These are phyloP conservation scores for Phialemonium atrogriseum DNA, from an alignment of 2,329 filamentous ascomycete genomes.

Conservation along the genomic window DNA sequence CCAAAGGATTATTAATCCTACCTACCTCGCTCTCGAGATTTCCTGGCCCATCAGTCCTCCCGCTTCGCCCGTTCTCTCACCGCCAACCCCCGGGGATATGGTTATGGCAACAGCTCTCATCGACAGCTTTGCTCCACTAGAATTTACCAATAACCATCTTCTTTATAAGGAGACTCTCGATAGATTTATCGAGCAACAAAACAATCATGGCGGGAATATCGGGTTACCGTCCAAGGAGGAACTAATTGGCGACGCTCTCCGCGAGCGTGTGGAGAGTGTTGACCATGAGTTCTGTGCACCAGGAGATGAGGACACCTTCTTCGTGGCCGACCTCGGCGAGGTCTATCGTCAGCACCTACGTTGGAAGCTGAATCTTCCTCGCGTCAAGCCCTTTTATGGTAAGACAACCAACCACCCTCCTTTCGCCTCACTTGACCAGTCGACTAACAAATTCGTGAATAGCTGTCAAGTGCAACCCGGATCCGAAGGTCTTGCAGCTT, in stretches of 20 bases:
- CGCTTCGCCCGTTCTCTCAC: slow-evolving; percentile 17
- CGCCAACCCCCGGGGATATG: slow-evolving; percentile 43
- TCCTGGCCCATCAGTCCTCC: slow-evolving; percentile 11
- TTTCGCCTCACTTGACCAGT: background rate
- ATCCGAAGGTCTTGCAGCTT: slow-evolving; percentile 79
- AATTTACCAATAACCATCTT: slow-evolving; percentile 34
- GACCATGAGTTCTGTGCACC: slow-evolving; percentile 82
- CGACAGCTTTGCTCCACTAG: slow-evolving; percentile 41
- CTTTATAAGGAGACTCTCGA: slow-evolving; percentile 32
- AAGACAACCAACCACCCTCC: slow-evolving; percentile 24
- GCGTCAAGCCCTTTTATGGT: slow-evolving; percentile 96
- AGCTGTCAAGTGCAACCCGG: slow-evolving; percentile 99
- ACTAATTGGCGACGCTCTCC: slow-evolving; percentile 79
- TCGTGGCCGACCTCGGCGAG: slow-evolving; percentile 94
- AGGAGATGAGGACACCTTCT: slow-evolving; percentile 96
- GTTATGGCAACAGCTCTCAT: slow-evolving; percentile 56
- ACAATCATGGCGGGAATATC: slow-evolving; percentile 19
- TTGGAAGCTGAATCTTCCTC: slow-evolving; percentile 90
- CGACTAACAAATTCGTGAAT: slow-evolving; percentile 7
- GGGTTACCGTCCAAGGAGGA: slow-evolving; percentile 59
- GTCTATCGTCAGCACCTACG: slow-evolving; percentile 97
- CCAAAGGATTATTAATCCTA: no score
- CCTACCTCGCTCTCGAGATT: slow-evolving; percentile 7
- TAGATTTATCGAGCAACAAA: slow-evolving; percentile 25
- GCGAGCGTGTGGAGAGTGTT: slow-evolving; percentile 74